phyloP scores from a whole-genome alignment of 345 rosid species.

The Aquilaria sinensis region DNA sequence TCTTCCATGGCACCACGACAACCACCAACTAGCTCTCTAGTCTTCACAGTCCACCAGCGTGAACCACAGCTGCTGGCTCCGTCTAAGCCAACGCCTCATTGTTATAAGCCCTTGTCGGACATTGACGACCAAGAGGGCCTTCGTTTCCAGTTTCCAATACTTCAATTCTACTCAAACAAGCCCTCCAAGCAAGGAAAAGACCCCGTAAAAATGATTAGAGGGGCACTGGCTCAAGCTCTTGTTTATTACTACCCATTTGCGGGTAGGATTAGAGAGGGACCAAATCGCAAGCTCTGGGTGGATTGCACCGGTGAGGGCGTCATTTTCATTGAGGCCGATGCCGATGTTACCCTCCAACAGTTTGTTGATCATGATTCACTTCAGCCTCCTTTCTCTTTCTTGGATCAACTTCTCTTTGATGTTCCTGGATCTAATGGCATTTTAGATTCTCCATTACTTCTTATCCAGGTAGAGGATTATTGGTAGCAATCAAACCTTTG shows the following conservation, averaged over 20 bases:
- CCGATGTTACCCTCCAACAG: constrained; percentile 3
- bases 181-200: constrained; percentile 5
- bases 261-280: constrained; percentile 3
- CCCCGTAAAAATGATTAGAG: not conserved
- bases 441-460: not conserved
- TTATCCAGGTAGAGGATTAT: constrained; percentile 1
- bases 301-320: constrained; percentile 8
- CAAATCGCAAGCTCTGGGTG: constrained; percentile 1
- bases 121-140: constrained; percentile 7
- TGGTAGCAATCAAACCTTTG: too few relatives aligned
- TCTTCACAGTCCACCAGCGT: not conserved
- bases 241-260: constrained; percentile 7
- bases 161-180: not conserved
- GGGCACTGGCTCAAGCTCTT: not conserved
- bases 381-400: constrained; percentile 3
- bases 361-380: constrained; percentile 8
- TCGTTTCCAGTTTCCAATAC: not conserved
- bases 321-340: constrained; percentile 15
- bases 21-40: not conserved
- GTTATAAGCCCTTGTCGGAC: not conserved
- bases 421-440: not conserved
- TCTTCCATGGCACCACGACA: too few relatives aligned
- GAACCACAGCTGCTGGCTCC: not conserved
- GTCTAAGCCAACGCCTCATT: not conserved
- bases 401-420: constrained; percentile 5